Evolutionary conservation across 106 monocot species (phyloP).

Genomic region (Dendrobium chrysotoxum): DNA sequence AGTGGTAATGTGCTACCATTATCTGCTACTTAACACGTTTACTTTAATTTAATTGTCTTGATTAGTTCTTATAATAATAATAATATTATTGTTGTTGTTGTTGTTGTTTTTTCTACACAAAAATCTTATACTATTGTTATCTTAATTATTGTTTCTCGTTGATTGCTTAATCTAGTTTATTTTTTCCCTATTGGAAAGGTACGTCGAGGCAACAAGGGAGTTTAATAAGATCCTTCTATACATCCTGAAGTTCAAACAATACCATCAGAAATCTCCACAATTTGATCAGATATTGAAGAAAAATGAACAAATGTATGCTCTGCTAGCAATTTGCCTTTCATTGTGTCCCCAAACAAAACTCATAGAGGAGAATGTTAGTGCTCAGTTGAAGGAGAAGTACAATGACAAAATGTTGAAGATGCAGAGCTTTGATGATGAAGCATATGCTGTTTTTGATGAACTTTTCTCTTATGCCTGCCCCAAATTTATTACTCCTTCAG

Average conservation of each 20-base stretch:
- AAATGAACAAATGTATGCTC: constrained; percentile 99
- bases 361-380: constrained; percentile 79
- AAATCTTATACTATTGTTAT: neutral
- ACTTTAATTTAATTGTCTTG: neutral
- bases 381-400: constrained; percentile 90
- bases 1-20: neutral
- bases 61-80: neutral
- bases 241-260: constrained; percentile 91
- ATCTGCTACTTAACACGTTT: neutral
- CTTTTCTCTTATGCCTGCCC: constrained; percentile 97
- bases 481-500: constrained; percentile 87
- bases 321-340: constrained; percentile 81
- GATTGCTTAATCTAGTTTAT: neutral
- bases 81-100: neutral
- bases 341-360: constrained; percentile 84
- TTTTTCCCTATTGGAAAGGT: constrained; percentile 32
- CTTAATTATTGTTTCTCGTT: neutral
- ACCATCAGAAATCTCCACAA: constrained; percentile 91
- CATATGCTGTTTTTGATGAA: constrained; percentile 80
- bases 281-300: constrained; percentile 97
- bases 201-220: constrained; percentile 71
- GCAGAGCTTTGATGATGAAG: constrained; percentile 94
- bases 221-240: constrained; percentile 92
- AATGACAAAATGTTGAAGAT: constrained; percentile 92
- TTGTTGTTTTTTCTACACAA: neutral